A percentile compares a stretch with the other conserved stretches of the same genome.
Conservation (phyloP, 805 yeast species). For the Starmerella potacharoeniae region DNA sequence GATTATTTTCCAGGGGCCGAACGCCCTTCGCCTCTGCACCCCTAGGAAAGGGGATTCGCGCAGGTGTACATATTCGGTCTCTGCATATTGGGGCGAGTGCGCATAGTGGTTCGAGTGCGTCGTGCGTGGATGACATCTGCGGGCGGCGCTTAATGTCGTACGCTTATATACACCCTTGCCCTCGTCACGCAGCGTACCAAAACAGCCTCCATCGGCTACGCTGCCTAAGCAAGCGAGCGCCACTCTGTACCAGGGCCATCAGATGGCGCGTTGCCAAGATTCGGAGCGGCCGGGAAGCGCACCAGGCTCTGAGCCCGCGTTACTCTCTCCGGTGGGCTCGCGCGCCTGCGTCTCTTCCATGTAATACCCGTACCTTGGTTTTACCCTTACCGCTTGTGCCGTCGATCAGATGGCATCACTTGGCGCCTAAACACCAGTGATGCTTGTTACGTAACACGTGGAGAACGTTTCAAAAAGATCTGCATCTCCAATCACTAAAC, state of each 20-base stretch:
- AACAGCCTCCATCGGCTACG: background rate
- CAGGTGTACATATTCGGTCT: background rate
- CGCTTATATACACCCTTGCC: background rate
- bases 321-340: background rate
- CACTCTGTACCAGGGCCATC: too few relatives aligned
- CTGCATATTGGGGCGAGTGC: background rate
- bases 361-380: background rate
- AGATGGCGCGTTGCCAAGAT: too few relatives aligned
- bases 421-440: background rate
- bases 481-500: background rate
- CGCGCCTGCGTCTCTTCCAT: background rate
- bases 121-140: slow-evolving; percentile 1
- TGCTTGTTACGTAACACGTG: background rate
- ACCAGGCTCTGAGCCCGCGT: too few relatives aligned
- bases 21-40: too few relatives aligned
- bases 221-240: background rate
- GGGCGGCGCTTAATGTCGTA: background rate
- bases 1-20: too few relatives aligned
- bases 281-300: too few relatives aligned
- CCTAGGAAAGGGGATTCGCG: background rate
- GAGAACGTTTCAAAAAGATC: slow-evolving; percentile 1
- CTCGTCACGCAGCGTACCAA: background rate
- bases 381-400: background rate
- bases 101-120: background rate
- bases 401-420: slow-evolving; percentile 2